These are phyloP conservation scores for Ceratocystis papillata DNA, from an alignment of 2,329 filamentous ascomycete genomes.

Conservation along the genomic window DNA sequence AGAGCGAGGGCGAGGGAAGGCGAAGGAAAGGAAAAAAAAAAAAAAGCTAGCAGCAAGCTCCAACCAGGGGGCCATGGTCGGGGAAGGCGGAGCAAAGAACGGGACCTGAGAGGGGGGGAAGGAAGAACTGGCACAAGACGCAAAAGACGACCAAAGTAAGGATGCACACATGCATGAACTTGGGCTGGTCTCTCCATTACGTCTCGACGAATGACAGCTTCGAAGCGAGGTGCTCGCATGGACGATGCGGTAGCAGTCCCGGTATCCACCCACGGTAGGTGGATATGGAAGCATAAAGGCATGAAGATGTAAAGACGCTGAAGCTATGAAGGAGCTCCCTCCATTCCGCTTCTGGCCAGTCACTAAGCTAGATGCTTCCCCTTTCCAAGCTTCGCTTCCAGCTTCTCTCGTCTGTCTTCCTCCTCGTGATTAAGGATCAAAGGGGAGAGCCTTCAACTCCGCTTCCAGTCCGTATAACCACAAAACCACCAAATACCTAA, in stretches of 20 bases:
- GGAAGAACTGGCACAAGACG: slow-evolving; percentile 2
- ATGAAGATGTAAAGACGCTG: no score
- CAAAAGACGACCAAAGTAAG: neutral
- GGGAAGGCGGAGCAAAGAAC: slow-evolving; percentile 2
- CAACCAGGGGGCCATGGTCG: neutral
- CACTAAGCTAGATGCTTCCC: neutral
- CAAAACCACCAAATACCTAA: neutral
- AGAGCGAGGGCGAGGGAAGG: neutral
- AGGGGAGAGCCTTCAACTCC: neutral
- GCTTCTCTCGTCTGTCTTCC: neutral
- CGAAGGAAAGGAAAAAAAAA: neutral
- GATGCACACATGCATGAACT: slow-evolving; percentile 6
- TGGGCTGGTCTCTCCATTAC: neutral
- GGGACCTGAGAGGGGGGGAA: slow-evolving; percentile 6
- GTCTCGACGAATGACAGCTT: slow-evolving; percentile 9
- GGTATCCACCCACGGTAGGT: no score
- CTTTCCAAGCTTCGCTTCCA: neutral
- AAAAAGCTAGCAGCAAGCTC: slow-evolving; percentile 1
- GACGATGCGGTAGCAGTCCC: no score
- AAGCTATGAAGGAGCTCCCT: no score
- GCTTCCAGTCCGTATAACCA: neutral
- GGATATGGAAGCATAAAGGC: no score
- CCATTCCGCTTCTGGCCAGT: no score
- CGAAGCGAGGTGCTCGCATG: no score
- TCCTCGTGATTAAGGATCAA: neutral